These are phyloP conservation scores for Fusarium nodosum DNA, from an alignment of 2,329 filamentous ascomycete species.

Conservation along the genomic window DNA sequence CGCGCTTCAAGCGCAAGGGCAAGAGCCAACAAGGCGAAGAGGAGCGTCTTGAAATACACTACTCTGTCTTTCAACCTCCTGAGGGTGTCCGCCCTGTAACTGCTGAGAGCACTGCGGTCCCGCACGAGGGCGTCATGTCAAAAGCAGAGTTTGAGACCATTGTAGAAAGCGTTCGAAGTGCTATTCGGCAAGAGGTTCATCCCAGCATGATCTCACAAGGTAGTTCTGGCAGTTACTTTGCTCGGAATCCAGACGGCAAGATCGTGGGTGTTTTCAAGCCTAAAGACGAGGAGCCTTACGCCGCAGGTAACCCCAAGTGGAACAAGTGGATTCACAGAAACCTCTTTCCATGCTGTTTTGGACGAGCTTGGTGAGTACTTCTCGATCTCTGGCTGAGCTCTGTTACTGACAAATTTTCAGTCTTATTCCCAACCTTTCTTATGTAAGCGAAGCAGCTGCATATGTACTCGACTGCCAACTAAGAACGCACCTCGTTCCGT, in stretches of 20 bases:
- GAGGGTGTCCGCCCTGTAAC: conserved; percentile 87
- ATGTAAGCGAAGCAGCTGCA: conserved; percentile 96
- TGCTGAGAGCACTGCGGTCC: conserved; percentile 77
- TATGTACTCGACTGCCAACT: conserved; percentile 94
- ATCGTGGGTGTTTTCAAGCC: conserved; percentile 98
- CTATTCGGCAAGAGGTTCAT: conserved; percentile 91
- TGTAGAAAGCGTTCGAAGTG: conserved; percentile 88
- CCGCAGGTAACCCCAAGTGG: conserved; percentile 97
- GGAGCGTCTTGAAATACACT: conserved; percentile 93
- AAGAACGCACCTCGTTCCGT: conserved; percentile 92
- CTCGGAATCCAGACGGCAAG: conserved; percentile 89
- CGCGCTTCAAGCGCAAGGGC: conserved; percentile 92
- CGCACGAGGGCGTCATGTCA: conserved; percentile 76
- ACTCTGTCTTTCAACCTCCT: conserved; percentile 95
- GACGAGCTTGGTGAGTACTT: conserved; percentile 79
- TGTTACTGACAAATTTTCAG: conserved; percentile 54
- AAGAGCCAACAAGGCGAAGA: conserved; percentile 81
- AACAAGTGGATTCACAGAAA: conserved; percentile 99
- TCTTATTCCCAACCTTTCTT: conserved; percentile 96
- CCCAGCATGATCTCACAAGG: conserved; percentile 97
- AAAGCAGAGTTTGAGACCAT: conserved; percentile 87
- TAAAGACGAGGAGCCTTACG: conserved; percentile 98
- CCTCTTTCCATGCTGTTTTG: conserved; percentile 96
- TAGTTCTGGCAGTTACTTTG: conserved; percentile 98
- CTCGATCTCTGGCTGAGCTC: background rate